phyloP scores from a whole-genome alignment of 2,329 filamentous ascomycete species.

The Sporothrix luriei region DNA sequence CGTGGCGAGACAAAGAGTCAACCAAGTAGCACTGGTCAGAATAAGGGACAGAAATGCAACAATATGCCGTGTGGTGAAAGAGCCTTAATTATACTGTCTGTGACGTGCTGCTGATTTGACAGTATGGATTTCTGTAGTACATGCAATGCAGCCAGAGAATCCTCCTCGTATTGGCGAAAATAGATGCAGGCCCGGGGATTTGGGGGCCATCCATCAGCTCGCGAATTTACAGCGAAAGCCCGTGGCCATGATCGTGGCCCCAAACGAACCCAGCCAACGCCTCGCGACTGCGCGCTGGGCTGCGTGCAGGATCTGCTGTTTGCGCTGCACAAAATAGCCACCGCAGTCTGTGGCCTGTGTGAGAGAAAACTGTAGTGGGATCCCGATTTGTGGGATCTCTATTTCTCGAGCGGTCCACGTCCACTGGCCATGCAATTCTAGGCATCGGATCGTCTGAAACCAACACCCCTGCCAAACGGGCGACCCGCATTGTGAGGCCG shows the following conservation, averaged over 20 bases:
- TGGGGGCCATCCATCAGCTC: background rate
- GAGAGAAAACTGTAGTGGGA: background rate
- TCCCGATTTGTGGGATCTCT: background rate
- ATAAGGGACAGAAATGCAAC: background rate
- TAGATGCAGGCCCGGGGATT: background rate
- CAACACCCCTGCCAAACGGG: background rate
- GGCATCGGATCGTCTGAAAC: conserved; percentile 5
- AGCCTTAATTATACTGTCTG: background rate
- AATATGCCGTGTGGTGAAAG: too few relatives aligned
- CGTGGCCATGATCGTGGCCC: too few relatives aligned
- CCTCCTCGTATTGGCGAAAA: background rate
- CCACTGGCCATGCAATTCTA: background rate
- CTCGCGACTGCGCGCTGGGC: conserved; percentile 1
- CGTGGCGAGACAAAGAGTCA: background rate
- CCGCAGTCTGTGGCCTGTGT: background rate
- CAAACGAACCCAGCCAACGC: background rate
- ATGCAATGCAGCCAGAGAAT: background rate
- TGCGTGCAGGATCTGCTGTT: background rate
- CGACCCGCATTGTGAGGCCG: background rate
- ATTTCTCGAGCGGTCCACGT: background rate
- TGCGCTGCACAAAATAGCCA: background rate
- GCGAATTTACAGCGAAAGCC: background rate
- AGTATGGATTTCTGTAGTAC: background rate
- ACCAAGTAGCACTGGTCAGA: too few relatives aligned
- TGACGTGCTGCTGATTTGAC: background rate